A percentile compares a stretch with the other conserved stretches of the same genome.
phyloP scores from a whole-genome alignment of 202 grass and related monocot genomes.

The Schoenoplectus tabernaemontani region DNA sequence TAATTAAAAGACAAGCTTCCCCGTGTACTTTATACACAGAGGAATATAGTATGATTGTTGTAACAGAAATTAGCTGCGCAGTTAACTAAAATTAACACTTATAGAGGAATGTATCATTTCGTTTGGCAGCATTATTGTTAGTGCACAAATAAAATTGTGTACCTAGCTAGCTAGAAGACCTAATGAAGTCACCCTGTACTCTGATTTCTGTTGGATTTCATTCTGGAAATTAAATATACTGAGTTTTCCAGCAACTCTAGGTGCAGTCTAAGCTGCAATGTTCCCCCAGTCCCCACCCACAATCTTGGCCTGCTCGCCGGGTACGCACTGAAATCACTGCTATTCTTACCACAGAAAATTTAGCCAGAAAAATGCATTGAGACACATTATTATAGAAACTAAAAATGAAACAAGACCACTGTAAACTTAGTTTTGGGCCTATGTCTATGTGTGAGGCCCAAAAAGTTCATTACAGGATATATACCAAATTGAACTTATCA shows the following conservation, averaged over 20 bases:
- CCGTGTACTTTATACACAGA: not conserved
- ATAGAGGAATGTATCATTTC: not conserved
- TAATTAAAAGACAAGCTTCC: not conserved
- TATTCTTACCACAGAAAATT: too few species aligned
- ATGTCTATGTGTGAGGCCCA: not conserved
- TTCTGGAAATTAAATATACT: not conserved
- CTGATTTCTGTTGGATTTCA: not conserved
- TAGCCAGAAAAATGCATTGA: too few species aligned
- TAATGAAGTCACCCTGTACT: too few species aligned
- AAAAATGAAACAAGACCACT: too few species aligned
- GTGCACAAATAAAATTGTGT: not conserved
- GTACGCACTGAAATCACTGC: too few species aligned
- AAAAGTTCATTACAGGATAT: not conserved
- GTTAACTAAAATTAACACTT: not conserved
- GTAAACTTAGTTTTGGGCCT: too few species aligned
- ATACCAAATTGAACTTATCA: not conserved
- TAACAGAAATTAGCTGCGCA: not conserved
- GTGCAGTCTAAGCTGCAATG: not conserved
- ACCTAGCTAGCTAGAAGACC: not conserved
- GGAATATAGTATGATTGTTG: not conserved
- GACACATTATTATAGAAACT: too few species aligned
- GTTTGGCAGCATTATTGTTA: not conserved
- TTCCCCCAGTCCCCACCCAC: too few species aligned
- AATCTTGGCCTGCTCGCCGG: too few species aligned
- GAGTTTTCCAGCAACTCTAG: not conserved